Conservation (phyloP, 2,329 filamentous ascomycete genomes). For the Fusarium udum region DNA sequence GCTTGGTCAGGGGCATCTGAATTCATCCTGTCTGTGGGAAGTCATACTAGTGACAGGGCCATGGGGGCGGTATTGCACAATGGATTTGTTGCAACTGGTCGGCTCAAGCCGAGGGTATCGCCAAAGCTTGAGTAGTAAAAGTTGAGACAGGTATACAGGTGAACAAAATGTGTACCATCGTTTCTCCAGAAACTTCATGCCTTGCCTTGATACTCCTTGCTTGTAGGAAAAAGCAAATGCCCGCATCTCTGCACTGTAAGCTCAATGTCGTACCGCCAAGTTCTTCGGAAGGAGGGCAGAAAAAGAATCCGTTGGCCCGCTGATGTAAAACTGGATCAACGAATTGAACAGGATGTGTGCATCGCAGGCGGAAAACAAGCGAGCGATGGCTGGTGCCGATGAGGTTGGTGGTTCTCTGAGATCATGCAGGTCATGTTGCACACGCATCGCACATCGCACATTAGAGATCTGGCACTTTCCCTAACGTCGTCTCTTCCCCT, state of each 20-base stretch:
- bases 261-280: slow-evolving; percentile 3
- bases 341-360: slow-evolving; percentile 18
- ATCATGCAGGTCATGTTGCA: slow-evolving; percentile 44
- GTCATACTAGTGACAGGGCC: slow-evolving; percentile 1
- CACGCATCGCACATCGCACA: slow-evolving; percentile 33
- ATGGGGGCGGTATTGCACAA: slow-evolving; percentile 26
- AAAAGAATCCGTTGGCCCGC: not conserved
- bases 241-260: not conserved
- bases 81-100: slow-evolving; percentile 27
- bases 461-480: slow-evolving; percentile 42
- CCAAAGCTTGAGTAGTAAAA: slow-evolving; percentile 13
- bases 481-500: slow-evolving; percentile 27
- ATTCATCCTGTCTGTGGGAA: not conserved
- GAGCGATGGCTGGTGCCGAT: slow-evolving; percentile 39
- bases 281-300: slow-evolving; percentile 2
- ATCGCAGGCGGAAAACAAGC: slow-evolving; percentile 37
- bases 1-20: slow-evolving; percentile 1
- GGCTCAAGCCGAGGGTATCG: slow-evolving; percentile 27
- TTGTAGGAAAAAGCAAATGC: not conserved
- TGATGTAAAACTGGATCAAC: slow-evolving; percentile 4
- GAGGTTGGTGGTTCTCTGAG: slow-evolving; percentile 41
- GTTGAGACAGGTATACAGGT: slow-evolving; percentile 8
- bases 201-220: slow-evolving; percentile 6
- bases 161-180: not conserved
- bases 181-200: not conserved